Percentiles rank a stretch among this genome's conserved stretches.
Evolutionary conservation across 345 rosid species (phyloP).

Genomic region (Melaleuca alternifolia): DNA sequence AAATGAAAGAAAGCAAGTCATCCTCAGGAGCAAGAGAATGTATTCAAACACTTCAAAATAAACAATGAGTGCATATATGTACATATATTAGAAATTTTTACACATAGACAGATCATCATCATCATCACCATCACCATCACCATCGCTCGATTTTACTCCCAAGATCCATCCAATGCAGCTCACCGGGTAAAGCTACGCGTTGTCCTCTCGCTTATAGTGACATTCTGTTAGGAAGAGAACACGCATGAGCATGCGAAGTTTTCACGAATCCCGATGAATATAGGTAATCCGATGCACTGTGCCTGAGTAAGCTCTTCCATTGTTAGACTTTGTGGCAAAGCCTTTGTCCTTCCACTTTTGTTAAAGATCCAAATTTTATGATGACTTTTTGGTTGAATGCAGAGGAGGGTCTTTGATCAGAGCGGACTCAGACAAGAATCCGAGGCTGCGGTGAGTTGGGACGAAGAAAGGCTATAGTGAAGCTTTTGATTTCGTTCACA

Average conservation of each 20-base stretch:
- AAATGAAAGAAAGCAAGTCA: neutral
- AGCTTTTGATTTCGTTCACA: conserved; percentile 2
- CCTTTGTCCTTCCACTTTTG: neutral
- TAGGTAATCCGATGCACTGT: neutral
- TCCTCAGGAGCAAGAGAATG: neutral
- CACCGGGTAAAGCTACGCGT: neutral
- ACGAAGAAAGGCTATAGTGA: neutral
- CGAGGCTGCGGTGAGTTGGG: conserved; percentile 18
- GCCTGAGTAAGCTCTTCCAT: neutral
- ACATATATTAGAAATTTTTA: neutral
- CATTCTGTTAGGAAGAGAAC: neutral
- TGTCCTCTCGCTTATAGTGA: neutral
- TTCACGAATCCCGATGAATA: conserved; percentile 2
- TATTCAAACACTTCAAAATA: neutral
- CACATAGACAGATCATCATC: neutral
- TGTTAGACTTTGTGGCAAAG: neutral
- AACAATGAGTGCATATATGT: neutral
- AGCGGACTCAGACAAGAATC: conserved; percentile 27
- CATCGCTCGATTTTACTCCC: no score
- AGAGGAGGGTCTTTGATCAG: neutral
- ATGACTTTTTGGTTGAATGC: neutral
- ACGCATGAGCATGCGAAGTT: neutral
- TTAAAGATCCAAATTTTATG: conserved; percentile 1
- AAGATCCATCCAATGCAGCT: neutral
- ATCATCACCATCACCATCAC: neutral